Conservation (phyloP, 768 basidiomycete genomes). For the Tulasnella sp. region DNA sequence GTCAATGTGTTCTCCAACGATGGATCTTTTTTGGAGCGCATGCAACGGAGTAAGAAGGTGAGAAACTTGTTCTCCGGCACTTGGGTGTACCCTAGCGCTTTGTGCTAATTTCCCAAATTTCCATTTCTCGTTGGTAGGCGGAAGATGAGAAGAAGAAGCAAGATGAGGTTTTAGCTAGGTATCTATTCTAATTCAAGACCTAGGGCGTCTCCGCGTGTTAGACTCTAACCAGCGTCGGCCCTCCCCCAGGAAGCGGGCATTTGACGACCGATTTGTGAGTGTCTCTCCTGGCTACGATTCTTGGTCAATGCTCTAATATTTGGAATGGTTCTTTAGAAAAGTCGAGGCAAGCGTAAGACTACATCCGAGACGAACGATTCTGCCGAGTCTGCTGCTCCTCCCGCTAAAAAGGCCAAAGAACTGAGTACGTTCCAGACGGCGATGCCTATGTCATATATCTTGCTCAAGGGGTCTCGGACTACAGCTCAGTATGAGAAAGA, state of each 20-base stretch:
- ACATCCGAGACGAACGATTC: slow-evolving; percentile 28
- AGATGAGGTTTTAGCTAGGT: slow-evolving; percentile 47
- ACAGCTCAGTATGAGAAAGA: slow-evolving; percentile 39
- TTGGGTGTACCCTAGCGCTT: neutral
- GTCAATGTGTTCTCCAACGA: slow-evolving; percentile 62
- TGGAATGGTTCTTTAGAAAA: slow-evolving; percentile 39
- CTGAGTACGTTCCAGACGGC: slow-evolving; percentile 31
- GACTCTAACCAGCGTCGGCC: neutral
- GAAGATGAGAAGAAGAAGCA: slow-evolving; percentile 52
- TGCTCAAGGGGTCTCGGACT: neutral
- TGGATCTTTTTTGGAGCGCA: slow-evolving; percentile 58
- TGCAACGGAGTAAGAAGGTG: slow-evolving; percentile 53
- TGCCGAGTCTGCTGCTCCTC: slow-evolving; percentile 30
- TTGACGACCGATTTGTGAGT: slow-evolving; percentile 56
- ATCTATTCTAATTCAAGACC: neutral
- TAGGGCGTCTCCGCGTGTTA: neutral
- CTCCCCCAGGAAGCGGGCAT: slow-evolving; percentile 46
- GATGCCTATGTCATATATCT: neutral
- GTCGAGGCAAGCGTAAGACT: slow-evolving; percentile 47
- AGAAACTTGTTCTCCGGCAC: slow-evolving; percentile 13
- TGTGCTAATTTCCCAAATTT: slow-evolving; percentile 9
- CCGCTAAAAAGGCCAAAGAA: slow-evolving; percentile 37
- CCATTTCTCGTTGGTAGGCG: slow-evolving; percentile 35
- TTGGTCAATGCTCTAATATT: neutral
- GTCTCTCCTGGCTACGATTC: neutral